These are phyloP conservation scores for Parsonsia alboflavescens DNA, from an alignment of 257 asterid species.

Conservation along the genomic window DNA sequence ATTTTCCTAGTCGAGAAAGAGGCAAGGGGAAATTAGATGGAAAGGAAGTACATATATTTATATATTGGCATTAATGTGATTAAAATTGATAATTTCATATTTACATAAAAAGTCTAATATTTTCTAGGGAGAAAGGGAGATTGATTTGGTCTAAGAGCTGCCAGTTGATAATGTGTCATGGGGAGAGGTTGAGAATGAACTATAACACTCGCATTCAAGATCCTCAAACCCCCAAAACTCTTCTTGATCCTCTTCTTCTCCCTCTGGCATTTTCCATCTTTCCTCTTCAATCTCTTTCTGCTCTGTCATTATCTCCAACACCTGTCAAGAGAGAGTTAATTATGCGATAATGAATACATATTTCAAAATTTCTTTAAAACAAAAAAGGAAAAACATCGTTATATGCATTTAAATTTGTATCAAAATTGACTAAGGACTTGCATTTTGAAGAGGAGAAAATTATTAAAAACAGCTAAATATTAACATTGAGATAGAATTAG, in stretches of 20 bases:
- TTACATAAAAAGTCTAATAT: not conserved
- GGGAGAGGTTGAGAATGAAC: slow-evolving; percentile 54
- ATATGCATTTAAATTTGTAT: too few species aligned
- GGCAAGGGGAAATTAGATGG: too few species aligned
- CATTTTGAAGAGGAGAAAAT: too few species aligned
- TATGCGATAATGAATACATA: not conserved
- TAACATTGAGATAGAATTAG: too few species aligned
- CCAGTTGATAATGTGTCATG: slow-evolving; percentile 43
- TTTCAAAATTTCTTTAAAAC: not conserved
- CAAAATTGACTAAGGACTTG: too few species aligned
- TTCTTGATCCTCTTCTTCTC: slow-evolving; percentile 62
- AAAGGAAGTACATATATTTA: too few species aligned
- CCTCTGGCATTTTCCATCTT: slow-evolving; percentile 71
- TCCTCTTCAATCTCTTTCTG: slow-evolving; percentile 54
- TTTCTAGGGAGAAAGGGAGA: not conserved
- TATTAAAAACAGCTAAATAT: too few species aligned
- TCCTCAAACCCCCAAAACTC: slow-evolving; percentile 89
- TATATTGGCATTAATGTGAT: too few species aligned
- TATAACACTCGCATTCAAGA: slow-evolving; percentile 72
- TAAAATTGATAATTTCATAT: slow-evolving; percentile 4
- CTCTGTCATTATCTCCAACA: slow-evolving; percentile 52
- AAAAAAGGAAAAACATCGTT: not conserved
- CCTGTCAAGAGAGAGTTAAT: slow-evolving; percentile 29
- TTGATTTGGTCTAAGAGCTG: slow-evolving; percentile 29
- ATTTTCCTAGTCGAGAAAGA: too few species aligned